phyloP scores from a whole-genome alignment of 2,329 filamentous ascomycete species.

The Colletotrichum liriopes region DNA sequence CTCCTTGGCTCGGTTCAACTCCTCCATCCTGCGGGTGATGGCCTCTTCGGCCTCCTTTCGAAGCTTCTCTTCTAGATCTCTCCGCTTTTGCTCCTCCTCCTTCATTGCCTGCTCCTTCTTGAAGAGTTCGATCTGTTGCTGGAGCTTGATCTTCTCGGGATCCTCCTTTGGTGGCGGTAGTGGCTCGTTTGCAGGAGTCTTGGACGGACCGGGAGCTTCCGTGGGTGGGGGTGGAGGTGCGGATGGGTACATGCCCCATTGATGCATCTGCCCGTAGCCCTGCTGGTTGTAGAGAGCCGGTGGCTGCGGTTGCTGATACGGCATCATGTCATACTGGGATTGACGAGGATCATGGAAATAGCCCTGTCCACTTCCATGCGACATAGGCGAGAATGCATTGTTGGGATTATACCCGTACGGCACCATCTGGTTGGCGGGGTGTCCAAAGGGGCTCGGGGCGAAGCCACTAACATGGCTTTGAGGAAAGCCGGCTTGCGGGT shows the following conservation, averaged over 20 bases:
- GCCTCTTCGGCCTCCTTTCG: conserved; percentile 64
- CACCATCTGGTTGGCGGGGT: conserved; percentile 60
- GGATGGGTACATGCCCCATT: conserved; percentile 59
- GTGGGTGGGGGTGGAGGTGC: conserved; percentile 59
- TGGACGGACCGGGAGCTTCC: conserved; percentile 55
- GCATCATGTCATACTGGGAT: conserved; percentile 66
- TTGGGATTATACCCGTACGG: conserved; percentile 59
- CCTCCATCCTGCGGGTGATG: conserved; percentile 59
- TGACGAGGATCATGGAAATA: conserved; percentile 60
- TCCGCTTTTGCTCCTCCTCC: conserved; percentile 62
- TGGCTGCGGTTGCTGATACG: conserved; percentile 58
- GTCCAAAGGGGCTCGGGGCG: conserved; percentile 51
- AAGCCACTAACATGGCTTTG: conserved; percentile 65
- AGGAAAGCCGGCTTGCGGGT: conserved; percentile 56
- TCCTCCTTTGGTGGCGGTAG: conserved; percentile 64
- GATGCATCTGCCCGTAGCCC: conserved; percentile 51
- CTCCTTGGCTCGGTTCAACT: conserved; percentile 59
- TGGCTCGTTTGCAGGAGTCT: conserved; percentile 57
- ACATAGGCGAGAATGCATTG: conserved; percentile 63
- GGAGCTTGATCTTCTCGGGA: conserved; percentile 73
- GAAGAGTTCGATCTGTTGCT: conserved; percentile 70
- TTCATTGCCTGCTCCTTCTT: conserved; percentile 62
- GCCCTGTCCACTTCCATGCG: conserved; percentile 54
- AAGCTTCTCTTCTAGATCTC: conserved; percentile 61
- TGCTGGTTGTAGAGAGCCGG: conserved; percentile 52